phyloP scores from a whole-genome alignment of 129 eudicot species.

The Tagetes erecta region DNA sequence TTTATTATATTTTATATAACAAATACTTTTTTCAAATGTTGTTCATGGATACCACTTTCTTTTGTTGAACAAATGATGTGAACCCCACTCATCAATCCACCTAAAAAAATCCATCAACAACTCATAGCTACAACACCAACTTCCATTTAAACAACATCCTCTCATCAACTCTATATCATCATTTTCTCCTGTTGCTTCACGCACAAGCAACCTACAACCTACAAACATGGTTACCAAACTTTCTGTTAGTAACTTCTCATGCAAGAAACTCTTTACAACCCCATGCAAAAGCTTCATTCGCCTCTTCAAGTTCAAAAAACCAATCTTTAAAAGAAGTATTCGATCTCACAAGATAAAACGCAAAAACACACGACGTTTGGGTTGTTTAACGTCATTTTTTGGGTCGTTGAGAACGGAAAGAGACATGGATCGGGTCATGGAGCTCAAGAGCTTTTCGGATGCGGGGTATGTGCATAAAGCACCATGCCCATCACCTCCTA shows the following conservation, averaged over 20 bases:
- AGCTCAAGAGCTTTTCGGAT: constrained; percentile 64
- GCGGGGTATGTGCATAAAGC: constrained; percentile 35
- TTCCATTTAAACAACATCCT: constrained; percentile 30
- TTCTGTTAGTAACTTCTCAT: constrained; percentile 42
- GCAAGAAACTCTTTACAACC: constrained; percentile 51
- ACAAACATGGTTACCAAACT: constrained; percentile 40
- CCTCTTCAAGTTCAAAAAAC: constrained; percentile 50
- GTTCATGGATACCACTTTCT: constrained; percentile 36
- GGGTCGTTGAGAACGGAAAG: constrained; percentile 25
- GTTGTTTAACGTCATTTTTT: constrained; percentile 31
- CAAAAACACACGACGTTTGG: constrained; percentile 12
- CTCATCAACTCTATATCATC: constrained; percentile 24
- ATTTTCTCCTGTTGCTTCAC: constrained; percentile 13
- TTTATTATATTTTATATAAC: not conserved
- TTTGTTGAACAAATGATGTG: constrained; percentile 29
- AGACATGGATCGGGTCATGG: constrained; percentile 58
- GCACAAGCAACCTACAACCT: not conserved
- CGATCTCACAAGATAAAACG: constrained; percentile 18
- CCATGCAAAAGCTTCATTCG: constrained; percentile 55
- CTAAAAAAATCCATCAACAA: constrained; percentile 19
- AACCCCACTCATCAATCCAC: constrained; percentile 35
- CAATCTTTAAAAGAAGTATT: constrained; percentile 44
- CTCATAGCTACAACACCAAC: constrained; percentile 16
- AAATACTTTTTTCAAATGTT: not conserved
- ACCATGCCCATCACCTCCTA: constrained; percentile 52